Percentiles rank a stretch among this genome's conserved stretches.
These are phyloP conservation scores for Melampsora larici-populina DNA, from an alignment of 1,284 basidiomycete genomes.

Conservation along the genomic window DNA sequence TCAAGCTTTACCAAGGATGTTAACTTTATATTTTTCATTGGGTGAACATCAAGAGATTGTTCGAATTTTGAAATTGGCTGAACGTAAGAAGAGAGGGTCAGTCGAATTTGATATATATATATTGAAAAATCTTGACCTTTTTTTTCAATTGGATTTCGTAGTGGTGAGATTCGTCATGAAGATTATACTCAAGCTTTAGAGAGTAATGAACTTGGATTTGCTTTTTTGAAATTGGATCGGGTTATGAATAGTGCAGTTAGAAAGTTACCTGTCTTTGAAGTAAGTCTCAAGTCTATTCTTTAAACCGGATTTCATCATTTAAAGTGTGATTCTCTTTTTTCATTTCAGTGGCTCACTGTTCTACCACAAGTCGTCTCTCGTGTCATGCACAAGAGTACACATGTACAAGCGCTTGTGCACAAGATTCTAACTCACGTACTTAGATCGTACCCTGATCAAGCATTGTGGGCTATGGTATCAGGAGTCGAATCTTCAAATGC, in stretches of 20 bases:
- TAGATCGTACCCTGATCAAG: conserved; percentile 79
- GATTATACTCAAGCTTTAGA: conserved; percentile 56
- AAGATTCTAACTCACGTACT: conserved; percentile 73
- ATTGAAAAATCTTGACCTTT: conserved; percentile 14
- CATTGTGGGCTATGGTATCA: conserved; percentile 87
- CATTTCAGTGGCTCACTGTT: conserved; percentile 81
- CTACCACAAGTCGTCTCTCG: conserved; percentile 96
- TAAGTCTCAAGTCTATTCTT: conserved; percentile 48
- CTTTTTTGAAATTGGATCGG: conserved; percentile 33
- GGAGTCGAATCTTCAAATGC: conserved; percentile 78
- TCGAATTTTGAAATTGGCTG: conserved; percentile 45
- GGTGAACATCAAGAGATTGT: conserved; percentile 62
- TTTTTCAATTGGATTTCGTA: background rate
- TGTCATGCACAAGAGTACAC: conserved; percentile 73
- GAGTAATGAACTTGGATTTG: conserved; percentile 63
- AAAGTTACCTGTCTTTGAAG: conserved; percentile 72
- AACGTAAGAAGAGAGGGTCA: conserved; percentile 45
- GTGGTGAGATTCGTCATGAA: conserved; percentile 40
- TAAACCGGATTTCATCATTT: conserved; percentile 17
- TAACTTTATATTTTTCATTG: conserved; percentile 92
- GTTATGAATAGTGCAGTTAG: conserved; percentile 59
- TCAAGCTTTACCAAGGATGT: conserved; percentile 86
- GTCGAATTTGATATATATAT: conserved; percentile 4
- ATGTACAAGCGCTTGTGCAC: conserved; percentile 66
- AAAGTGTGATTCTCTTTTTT: conserved; percentile 9